Base-by-base conservation (phyloP, 2,329 filamentous ascomycete species). In the Teratosphaeria viscida region DNA sequence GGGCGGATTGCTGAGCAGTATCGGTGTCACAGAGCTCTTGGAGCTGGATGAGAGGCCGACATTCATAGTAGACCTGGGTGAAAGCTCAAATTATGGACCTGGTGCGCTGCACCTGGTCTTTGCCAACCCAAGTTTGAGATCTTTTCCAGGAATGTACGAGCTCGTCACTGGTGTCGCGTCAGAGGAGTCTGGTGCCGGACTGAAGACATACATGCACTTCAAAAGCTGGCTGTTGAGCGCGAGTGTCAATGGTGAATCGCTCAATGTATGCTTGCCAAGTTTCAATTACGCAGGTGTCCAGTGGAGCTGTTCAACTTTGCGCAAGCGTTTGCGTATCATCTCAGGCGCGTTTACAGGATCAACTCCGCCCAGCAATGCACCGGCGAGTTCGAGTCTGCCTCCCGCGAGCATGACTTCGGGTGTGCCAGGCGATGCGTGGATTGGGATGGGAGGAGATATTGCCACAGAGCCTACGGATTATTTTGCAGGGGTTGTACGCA, bases 41-140 rank as follows among this genome's bases (percentile, higher is more conserved):
- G 88, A 92, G 68, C 82, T 88, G 64, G 89, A 94, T 70, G 83
- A 87, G 56, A 79, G 89, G 54, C 89, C 88, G 2, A 89, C 87
- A 0, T 90, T 92, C 66, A 81, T 92, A 52, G 78, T 92, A 37
- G 88, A 92, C 67, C 74, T 89, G 56, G 77, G 78, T 7, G 83
- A 86, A 66, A 72, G 78, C 1, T 71, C 75, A n/a, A 86, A 85
- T 65, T 79, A 77, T 54, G 75, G 74, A 26, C 75, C 79, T 1
- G 79, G 80, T 0, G 77, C 78, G 1, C 72, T 92, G 43, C 79
- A 82, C 34, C 79, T 89, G 7, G 65, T 89, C 0, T 92, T 88
- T 70, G 81, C 82, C 34, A 94, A 92, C 69, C 77, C 80, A 10
- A 81, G 87, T 2, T 75, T 92, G 57, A 82, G 85, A 56, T 79